Conservation (phyloP, 2,329 filamentous ascomycete species). For the Beauveria scarabaeidicola region DNA sequence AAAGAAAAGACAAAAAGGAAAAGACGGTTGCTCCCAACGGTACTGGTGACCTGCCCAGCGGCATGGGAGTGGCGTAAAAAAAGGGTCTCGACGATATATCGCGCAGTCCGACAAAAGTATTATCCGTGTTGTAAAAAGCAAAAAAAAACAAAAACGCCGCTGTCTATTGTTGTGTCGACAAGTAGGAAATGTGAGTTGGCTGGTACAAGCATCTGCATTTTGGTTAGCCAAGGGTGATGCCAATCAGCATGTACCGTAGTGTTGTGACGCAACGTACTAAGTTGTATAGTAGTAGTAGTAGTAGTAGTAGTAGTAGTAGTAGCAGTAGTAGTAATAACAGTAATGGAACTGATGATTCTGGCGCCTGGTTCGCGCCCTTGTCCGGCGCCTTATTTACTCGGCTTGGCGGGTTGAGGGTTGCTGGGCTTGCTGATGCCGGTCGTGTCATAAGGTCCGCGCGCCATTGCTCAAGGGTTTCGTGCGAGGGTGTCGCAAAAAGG, state of each 20-base stretch:
- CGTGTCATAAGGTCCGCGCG: slow-evolving; percentile 12
- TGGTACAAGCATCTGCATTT: slow-evolving; percentile 2
- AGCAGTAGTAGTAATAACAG: neutral
- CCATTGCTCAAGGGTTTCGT: neutral
- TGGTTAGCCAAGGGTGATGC: neutral
- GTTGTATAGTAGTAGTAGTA: neutral
- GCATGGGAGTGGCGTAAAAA: neutral
- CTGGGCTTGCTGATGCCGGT: slow-evolving; percentile 12
- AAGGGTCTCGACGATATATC: neutral
- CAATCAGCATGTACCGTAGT: too few species aligned
- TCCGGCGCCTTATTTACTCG: slow-evolving; percentile 1
- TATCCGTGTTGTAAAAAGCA: neutral
- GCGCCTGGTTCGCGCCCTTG: neutral
- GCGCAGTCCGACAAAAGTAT: neutral
- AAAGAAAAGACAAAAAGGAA: neutral
- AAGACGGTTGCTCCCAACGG: neutral
- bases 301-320: neutral
- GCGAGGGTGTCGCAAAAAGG: neutral
- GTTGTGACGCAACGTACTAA: neutral
- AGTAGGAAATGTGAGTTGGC: slow-evolving; percentile 4
- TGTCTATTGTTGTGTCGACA: slow-evolving; percentile 10
- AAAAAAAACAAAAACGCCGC: slow-evolving; percentile 9
- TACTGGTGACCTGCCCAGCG: slow-evolving; percentile 1
- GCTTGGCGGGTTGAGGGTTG: slow-evolving; percentile 10
- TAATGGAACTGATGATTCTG: neutral